A percentile compares a stretch with the other conserved stretches of the same genome.
Evolutionary conservation across 2,329 filamentous ascomycete species (phyloP).

Genomic region (Epicoccum nigrum): DNA sequence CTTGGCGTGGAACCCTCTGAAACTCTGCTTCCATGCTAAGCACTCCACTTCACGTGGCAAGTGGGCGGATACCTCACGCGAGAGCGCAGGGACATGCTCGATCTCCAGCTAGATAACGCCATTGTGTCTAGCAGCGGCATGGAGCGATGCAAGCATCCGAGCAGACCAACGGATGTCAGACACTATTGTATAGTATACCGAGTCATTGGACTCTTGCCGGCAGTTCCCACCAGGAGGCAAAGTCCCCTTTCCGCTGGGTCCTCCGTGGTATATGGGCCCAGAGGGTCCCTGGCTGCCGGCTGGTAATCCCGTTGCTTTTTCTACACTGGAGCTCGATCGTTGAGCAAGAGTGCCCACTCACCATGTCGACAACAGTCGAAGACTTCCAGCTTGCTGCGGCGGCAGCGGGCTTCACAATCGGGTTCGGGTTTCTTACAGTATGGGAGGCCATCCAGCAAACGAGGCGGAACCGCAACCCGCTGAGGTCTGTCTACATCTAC

Average conservation of each 20-base stretch:
- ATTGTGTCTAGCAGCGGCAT: conserved; percentile 16
- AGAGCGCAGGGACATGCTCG: conserved; percentile 5
- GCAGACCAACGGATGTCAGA: conserved; percentile 10
- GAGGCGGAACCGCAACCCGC: conserved; percentile 41
- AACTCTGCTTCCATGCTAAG: conserved; percentile 7
- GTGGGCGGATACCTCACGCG: background rate
- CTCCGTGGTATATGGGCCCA: conserved; percentile 7
- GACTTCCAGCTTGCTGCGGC: conserved; percentile 41
- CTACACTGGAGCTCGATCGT: conserved; percentile 5
- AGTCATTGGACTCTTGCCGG: conserved; percentile 11
- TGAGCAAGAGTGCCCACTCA: conserved; percentile 9
- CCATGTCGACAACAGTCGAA: conserved; percentile 30
- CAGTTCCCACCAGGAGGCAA: conserved; percentile 10
- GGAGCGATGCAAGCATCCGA: conserved; percentile 14
- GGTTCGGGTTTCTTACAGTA: conserved; percentile 42
- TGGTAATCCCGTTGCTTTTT: background rate
- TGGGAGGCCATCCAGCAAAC: conserved; percentile 47
- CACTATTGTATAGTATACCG: conserved; percentile 3
- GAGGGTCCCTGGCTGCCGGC: conserved; percentile 1
- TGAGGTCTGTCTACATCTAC: conserved; percentile 44
- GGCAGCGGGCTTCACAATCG: conserved; percentile 45
- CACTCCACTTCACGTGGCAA: conserved; percentile 6
- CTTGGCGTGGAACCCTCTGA: conserved; percentile 1
- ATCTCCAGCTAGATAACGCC: conserved; percentile 6
- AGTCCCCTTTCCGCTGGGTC: conserved; percentile 10